Evolutionary conservation across 768 basidiomycete species (phyloP).

Genomic region (Mycena galopus): DNA sequence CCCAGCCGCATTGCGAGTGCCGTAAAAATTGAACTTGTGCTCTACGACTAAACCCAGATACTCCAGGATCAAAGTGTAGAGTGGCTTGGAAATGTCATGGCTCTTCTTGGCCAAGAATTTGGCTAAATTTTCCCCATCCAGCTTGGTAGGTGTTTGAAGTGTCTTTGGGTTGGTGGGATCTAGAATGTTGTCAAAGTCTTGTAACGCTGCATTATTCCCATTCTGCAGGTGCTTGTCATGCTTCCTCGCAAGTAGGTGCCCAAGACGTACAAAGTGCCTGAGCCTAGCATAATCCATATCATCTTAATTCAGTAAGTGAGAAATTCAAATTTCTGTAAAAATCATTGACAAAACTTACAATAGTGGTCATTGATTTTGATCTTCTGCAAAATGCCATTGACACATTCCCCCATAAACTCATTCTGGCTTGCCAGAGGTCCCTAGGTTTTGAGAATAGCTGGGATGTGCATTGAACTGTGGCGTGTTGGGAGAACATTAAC

Average conservation of each 20-base stretch:
- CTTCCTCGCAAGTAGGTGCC: constrained; percentile 3
- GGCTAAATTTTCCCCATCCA: constrained; percentile 5
- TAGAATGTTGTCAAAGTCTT: constrained; percentile 16
- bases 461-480: constrained; percentile 35
- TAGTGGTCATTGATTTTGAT: constrained; percentile 32
- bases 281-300: constrained; percentile 36
- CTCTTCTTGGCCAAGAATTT: constrained; percentile 17
- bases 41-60: constrained; percentile 14
- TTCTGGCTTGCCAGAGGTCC: constrained; percentile 33
- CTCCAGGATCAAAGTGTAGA: constrained; percentile 15
- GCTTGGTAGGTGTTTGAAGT: not conserved
- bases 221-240: constrained; percentile 11
- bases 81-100: not conserved
- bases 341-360: constrained; percentile 19
- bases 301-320: constrained; percentile 13
- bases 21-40: constrained; percentile 19
- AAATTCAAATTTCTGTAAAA: not conserved
- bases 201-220: not conserved
- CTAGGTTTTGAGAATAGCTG: constrained; percentile 33
- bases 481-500: constrained; percentile 29
- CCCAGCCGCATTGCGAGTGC: constrained; percentile 19
- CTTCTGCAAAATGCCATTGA: constrained; percentile 32
- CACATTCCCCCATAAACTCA: constrained; percentile 35
- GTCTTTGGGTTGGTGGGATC: constrained; percentile 9
- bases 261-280: constrained; percentile 24